Evolutionary conservation across 441 rosid genomes (phyloP), one percentile per base, ranked within the genome.

Genomic region (Iberis amara): DNA sequence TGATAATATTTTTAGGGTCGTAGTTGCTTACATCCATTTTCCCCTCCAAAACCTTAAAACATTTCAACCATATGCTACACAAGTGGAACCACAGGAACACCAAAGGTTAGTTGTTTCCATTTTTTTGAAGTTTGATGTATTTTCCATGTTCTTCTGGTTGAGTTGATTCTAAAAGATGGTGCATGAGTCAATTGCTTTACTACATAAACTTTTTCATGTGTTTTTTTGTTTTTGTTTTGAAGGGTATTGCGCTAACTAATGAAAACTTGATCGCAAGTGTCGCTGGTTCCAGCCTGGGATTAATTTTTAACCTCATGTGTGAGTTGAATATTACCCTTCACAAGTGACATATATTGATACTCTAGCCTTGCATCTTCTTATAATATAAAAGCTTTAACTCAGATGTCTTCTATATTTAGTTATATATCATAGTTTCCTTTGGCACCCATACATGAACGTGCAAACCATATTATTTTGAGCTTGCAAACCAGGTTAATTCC

Each of bases 61-160:
- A 52, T 79, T 69, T 87, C 87, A 52, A 83, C 87, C 33, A 73
- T 83, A 58, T 83, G 87, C 77, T 83, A 83, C 65, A 83, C 91
- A 5, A 80, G 91, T 70, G 91, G 91, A 47, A 83, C 91, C 56
- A 80, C 91, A 52, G 91, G 91, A 65, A 80, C 83, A 47, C 91
- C 91, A 27, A 83, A 83, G 81, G 91, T 79, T 49, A 59, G 64
- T 26, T 51, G 11, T 62, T 47, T 38, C 6, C 11, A 9, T 18
- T 32, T 37, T 11, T 36, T 28, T 64, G 41, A 55, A 51, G 50
- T 61, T 55, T 30, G 47, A 36, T 55, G 38, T 48, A 9, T 32
- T 10, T 30, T 39, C 32, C 4, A 0, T 45, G 31, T 54, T 77
- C 55, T 12, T 11, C 12, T 71, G 21, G 45, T 40, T 42, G 44